These are phyloP conservation scores for Paracorniculantispora psalliotae DNA, from an alignment of 2,329 filamentous ascomycete genomes.

Conservation along the genomic window DNA sequence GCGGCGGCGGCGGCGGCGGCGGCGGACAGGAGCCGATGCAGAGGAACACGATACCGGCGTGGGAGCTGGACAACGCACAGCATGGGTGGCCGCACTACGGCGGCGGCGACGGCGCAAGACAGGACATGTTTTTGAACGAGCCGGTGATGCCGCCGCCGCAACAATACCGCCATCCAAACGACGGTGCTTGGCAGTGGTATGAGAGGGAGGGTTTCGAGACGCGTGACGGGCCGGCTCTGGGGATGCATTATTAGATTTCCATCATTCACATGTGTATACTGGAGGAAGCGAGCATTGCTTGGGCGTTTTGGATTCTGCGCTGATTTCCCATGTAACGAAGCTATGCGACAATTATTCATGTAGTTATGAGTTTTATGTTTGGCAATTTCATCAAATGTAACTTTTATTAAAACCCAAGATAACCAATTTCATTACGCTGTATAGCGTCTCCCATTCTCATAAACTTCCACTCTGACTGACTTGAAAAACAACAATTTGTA, in stretches of 20 bases:
- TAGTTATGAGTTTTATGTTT: neutral
- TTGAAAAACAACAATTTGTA: neutral
- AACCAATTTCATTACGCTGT: neutral
- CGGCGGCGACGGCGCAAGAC: neutral
- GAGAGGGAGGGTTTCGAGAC: conserved; percentile 29
- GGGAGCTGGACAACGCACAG: conserved; percentile 15
- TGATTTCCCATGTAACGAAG: neutral
- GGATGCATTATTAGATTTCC: conserved; percentile 7
- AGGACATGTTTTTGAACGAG: neutral
- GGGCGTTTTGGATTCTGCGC: neutral
- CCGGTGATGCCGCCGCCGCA: conserved; percentile 6
- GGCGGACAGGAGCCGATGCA: neutral
- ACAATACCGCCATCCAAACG: conserved; percentile 13
- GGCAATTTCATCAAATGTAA: neutral
- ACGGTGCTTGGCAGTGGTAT: conserved; percentile 31
- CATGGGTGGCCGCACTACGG: conserved; percentile 9
- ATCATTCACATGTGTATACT: neutral
- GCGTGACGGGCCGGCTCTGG: conserved; percentile 13
- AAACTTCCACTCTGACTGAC: too few relatives aligned
- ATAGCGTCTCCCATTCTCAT: neutral
- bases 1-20: neutral
- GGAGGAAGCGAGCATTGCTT: conserved; percentile 9
- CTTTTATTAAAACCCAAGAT: neutral
- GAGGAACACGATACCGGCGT: neutral
- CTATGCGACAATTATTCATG: neutral